Percentiles rank a stretch among this genome's conserved stretches.
Conservation (phyloP, 176 grass and related monocot species). For the Zea mays region DNA sequence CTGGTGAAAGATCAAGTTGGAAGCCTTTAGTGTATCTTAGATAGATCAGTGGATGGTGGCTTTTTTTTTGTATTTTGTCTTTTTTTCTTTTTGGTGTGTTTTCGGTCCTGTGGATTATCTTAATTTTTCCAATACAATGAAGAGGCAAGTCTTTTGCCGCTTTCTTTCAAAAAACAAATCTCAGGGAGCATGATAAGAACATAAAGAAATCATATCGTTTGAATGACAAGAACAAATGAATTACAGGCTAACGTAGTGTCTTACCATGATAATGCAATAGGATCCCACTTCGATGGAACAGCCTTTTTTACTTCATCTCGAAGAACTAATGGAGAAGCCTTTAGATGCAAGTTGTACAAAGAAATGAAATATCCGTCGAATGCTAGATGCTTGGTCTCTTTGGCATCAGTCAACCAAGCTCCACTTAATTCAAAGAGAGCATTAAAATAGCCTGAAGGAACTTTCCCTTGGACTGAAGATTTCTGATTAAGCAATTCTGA, state of each 20-base stretch:
- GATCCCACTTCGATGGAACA: slow-evolving; percentile 99
- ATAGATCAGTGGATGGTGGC: too few species aligned
- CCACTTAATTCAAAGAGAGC: slow-evolving; percentile 83
- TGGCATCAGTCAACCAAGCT: slow-evolving; percentile 85
- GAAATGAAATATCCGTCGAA: too few species aligned
- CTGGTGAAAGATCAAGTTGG: too few species aligned
- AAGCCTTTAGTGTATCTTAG: too few species aligned
- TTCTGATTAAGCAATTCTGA: slow-evolving; percentile 93
- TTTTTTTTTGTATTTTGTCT: too few species aligned
- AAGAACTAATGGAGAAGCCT: too few species aligned
- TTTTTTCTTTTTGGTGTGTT: too few species aligned
- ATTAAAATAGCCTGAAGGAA: slow-evolving; percentile 93
- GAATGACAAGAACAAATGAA: slow-evolving; percentile 1
- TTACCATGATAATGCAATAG: slow-evolving; percentile 68
- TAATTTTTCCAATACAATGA: too few species aligned
- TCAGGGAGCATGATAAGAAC: neutral
- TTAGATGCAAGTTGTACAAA: too few species aligned
- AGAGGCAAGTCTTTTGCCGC: too few species aligned
- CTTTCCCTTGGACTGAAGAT: slow-evolving; percentile 83
- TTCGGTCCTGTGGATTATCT: too few species aligned
- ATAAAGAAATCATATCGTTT: neutral
- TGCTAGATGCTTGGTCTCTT: slow-evolving; percentile 71
- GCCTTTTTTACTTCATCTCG: too few species aligned
- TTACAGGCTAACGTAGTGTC: slow-evolving; percentile 7
- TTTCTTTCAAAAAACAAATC: neutral